phyloP scores from a whole-genome alignment of 2,329 filamentous ascomycete species.

The Mollisia scopiformis region DNA sequence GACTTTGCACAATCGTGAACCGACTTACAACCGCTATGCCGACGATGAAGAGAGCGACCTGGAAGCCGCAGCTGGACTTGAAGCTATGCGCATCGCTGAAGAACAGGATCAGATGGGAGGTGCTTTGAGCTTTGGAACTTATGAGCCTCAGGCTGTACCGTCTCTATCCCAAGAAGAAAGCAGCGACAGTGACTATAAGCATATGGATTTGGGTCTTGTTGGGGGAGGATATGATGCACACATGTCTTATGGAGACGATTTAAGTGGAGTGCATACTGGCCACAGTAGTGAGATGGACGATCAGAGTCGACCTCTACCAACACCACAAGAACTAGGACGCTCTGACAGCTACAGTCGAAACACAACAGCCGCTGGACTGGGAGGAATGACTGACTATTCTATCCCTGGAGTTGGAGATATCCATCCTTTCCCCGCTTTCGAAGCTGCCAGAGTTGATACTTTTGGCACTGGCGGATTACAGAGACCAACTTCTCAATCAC shows the following conservation, averaged over 20 bases:
- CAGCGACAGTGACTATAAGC: constrained; percentile 73
- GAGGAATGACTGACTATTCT: constrained; percentile 40
- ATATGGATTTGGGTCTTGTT: constrained; percentile 74
- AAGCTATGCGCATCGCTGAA: constrained; percentile 83
- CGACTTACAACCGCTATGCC: constrained; percentile 47
- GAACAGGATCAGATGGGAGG: constrained; percentile 69
- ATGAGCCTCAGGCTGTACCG: constrained; percentile 41
- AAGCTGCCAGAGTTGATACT: constrained; percentile 67
- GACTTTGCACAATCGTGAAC: constrained; percentile 41
- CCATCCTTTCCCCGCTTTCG: constrained; percentile 59
- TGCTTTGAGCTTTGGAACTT: constrained; percentile 54
- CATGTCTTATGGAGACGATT: constrained; percentile 60
- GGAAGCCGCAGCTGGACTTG: constrained; percentile 81
- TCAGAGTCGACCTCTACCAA: constrained; percentile 52
- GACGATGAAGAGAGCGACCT: constrained; percentile 82
- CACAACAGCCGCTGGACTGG: constrained; percentile 31
- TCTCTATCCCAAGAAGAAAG: constrained; percentile 43
- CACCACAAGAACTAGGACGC: constrained; percentile 41
- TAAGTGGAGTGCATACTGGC: constrained; percentile 31
- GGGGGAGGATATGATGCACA: constrained; percentile 71
- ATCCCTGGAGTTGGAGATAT: constrained; percentile 53
- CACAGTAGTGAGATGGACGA: constrained; percentile 45
- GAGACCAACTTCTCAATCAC: constrained; percentile 70
- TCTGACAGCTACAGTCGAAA: constrained; percentile 32
- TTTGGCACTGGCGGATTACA: constrained; percentile 88